Evolutionary conservation across 805 yeast genomes (phyloP).

Genomic region (Yamadazyma phyllophila): DNA sequence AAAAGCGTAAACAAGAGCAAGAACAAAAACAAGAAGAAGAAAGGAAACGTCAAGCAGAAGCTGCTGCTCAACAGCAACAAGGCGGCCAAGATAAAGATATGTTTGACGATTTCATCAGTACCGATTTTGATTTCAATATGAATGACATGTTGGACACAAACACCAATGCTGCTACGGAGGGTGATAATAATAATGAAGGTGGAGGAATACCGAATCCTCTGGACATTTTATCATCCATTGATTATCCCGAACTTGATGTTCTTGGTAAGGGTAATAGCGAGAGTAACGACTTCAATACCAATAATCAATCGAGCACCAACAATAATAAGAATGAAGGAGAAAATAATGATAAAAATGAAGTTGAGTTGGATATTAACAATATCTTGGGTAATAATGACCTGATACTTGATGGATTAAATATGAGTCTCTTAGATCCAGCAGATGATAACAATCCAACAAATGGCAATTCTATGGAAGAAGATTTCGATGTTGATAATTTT

Average conservation of each 20-base stretch:
- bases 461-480: conserved; percentile 32
- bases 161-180: conserved; percentile 4
- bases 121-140: conserved; percentile 20
- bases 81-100: conserved; percentile 11
- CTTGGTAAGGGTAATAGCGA: background rate
- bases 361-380: conserved; percentile 34
- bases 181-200: background rate
- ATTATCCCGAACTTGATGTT: conserved; percentile 9
- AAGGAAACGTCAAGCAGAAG: conserved; percentile 10
- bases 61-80: conserved; percentile 7
- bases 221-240: conserved; percentile 14
- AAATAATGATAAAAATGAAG: conserved; percentile 4
- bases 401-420: conserved; percentile 42
- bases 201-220: conserved; percentile 14
- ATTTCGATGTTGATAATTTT: conserved; percentile 45
- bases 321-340: background rate
- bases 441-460: conserved; percentile 12
- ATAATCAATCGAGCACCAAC: background rate
- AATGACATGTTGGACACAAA: conserved; percentile 10
- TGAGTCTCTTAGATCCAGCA: conserved; percentile 32
- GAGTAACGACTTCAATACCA: background rate
- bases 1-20: conserved; percentile 16
- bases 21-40: conserved; percentile 15
- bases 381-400: conserved; percentile 38
- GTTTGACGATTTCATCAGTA: conserved; percentile 15